Evolutionary conservation across 2,329 filamentous ascomycete genomes (phyloP), one percentile per base, ranked within the genome.

Genomic region (Pyrenophora teres): DNA sequence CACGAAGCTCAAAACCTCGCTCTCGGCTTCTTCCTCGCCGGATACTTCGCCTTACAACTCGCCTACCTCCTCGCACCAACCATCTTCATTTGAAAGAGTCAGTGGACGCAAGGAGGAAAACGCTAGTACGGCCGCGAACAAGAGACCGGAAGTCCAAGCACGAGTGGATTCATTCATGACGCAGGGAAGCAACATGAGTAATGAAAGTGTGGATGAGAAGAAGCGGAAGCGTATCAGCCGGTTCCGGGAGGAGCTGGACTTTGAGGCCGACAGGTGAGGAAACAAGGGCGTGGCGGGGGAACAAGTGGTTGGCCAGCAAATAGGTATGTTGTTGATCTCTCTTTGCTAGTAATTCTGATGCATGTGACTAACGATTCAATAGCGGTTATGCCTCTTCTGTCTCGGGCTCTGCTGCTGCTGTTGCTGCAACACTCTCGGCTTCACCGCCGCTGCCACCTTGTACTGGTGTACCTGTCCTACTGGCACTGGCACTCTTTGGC

Each of bases 161-260:
- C 54, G 62, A 16, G 53, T 48, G 6, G 63, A 69, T 25, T 65
- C 61, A 2, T 65, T 67, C 49, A 59, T 59, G 46, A 56, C 55
- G 23, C 50, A 62, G 32, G 57, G 51, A 7, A 48, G 54, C 16
- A 56, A 57, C 32, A 40, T 42, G 36, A 53, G 56, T 21, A 52
- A 58, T 27, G 54, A 58, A 40, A 55, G 48, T 36, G 51, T 51
- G 21, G 56, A 52, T 15, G 60, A 56, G 37, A 64, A 59, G 54
- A 64, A 59, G 37, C 42, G 62, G 18, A 61, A 47, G 52, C 57
- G 69, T 36, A 56, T 60, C 38, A 72, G 69, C 57, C 60, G 61
- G 15, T 73, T 73, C 37, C 64, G 57, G 30, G 70, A 73, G 47
- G 69, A 73, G 42, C 50, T 71, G 44, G 54, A 53, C 27, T 45